Conservation (phyloP, 2,329 filamentous ascomycete genomes). For the Alternaria sp. region DNA sequence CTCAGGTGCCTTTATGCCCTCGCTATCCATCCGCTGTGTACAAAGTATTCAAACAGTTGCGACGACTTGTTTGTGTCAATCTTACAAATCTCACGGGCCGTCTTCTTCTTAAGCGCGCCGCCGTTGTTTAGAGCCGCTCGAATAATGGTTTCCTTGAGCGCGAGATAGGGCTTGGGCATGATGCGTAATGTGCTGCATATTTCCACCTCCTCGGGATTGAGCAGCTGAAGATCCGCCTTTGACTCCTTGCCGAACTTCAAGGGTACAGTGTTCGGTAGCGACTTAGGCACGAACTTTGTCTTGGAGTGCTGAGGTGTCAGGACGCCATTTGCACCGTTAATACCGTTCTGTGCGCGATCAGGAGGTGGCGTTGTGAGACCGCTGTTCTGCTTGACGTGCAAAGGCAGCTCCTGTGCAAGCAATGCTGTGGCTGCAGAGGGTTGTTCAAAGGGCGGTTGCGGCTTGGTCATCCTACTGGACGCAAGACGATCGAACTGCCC, state of each 20-base stretch:
- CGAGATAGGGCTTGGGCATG: conserved; percentile 92
- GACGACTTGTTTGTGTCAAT: conserved; percentile 86
- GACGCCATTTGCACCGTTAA: conserved; percentile 50
- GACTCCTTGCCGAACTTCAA: conserved; percentile 76
- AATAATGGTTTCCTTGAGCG: conserved; percentile 91
- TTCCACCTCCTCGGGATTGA: conserved; percentile 83
- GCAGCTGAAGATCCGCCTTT: conserved; percentile 81
- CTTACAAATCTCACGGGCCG: conserved; percentile 82
- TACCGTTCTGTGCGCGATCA: conserved; percentile 58
- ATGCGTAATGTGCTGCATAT: conserved; percentile 84
- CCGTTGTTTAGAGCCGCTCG: conserved; percentile 90
- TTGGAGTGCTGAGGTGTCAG: conserved; percentile 49
- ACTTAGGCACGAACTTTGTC: conserved; percentile 61
- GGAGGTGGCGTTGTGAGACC: conserved; percentile 51
- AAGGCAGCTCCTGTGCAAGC: conserved; percentile 78
- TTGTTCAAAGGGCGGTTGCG: conserved; percentile 68
- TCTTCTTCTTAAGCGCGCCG: conserved; percentile 90
- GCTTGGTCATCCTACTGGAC: conserved; percentile 71
- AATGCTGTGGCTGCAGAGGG: conserved; percentile 77
- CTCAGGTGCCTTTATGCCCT: conserved; percentile 66
- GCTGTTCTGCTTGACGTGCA: conserved; percentile 59
- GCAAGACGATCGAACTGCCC: conserved; percentile 87
- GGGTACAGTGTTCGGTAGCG: conserved; percentile 67
- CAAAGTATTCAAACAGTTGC: conserved; percentile 92
- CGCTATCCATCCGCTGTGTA: conserved; percentile 88